Base-by-base conservation (phyloP, 192 early-diverging fungal genomes). In the Entophlyctis helioformis region DNA sequence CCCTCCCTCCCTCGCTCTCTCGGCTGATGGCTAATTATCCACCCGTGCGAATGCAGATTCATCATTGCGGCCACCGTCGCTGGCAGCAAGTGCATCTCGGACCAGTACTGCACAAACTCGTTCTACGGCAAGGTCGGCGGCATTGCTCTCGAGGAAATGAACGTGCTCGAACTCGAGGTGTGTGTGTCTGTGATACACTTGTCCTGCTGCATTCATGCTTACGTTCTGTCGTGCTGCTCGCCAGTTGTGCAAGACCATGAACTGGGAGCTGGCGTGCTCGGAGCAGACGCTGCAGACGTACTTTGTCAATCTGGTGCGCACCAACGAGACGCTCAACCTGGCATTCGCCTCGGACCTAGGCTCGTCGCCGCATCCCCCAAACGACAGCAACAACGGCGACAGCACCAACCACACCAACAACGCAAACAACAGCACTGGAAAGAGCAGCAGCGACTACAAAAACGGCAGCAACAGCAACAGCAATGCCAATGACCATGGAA, bases 51-150 rank as follows among this genome's bases (percentile, higher is more conserved):
- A 21, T 20, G 33, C 32, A 69, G 91, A 39, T 96, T 96, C 60
- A 71, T 96, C 7, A 95, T 95, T 11, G 69, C 91, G 1, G 86
- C 88, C 5, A 64, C 90, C 11, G 93, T 86, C 0, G 72, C 86
- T 24, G 83, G 86, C 0, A 78, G 84, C 36, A 96, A 96, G 57
- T 81, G 84, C 0, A 50, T 96, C 44, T 92, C 85, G 46, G 93
- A 96, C 56, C 85, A 82, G 21, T 96, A 96, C 51, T 67, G 88
- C 53, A 96, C 93, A 15, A 98, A 98, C 57, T 69, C 82, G 13
- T 85, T 89, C 54, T 98, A 90, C 62, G 93, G 91, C 0, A 86
- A 86, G 56, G 89, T 98, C 13, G 96, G 96, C 16, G 96, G 96
- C 20, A 75, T 98, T 25, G 80, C 83, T 4, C 81, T 86, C 37